Evolutionary conservation across 2,329 filamentous ascomycete species (phyloP), one percentile per base, ranked within the genome.

Genomic region (Tolypocladium cylindrosporum): DNA sequence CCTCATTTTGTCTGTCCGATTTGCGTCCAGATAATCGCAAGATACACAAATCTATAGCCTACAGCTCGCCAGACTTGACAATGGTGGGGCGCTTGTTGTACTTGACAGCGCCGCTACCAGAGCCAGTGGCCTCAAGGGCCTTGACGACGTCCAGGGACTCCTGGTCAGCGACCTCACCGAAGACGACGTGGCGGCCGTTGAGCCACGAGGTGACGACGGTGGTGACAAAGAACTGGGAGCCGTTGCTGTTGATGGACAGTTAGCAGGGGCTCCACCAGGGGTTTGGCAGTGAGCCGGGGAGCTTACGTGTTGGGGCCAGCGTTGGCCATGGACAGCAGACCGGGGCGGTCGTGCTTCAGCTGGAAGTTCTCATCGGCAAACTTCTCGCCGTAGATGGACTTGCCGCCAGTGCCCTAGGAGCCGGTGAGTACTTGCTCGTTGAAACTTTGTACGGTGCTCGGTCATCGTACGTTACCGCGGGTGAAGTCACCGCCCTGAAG

Each of bases 161-260:
- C 1, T 72, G 60, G 62, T 81, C 78, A 59, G 77, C 77, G 53
- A 92, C 88, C 78, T 89, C 80, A 72, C 90, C 90, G 77, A 92
- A 92, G 72, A 91, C 89, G 75, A 91, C 88, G 81, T 94, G 90
- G 74, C 88, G 88, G 71, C 84, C 84, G 73, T 94, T 83, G 66
- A 94, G 81, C 82, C 96, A 96, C 58, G 87, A 86, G 61, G 94
- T 97, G 60, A 86, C 82, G 55, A 96, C 91, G 58, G 93, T 97
- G 69, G 93, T 97, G 72, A 97, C 79, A 82, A 97, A 97, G 83
- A 97, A 97, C 77, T 97, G 93, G 55, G 90, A 96, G 69, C 94
- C 94, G 79, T 99, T 99, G 75, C 94, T 96, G 62, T 76, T 36
- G 36, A 77, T 13, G 77, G 78, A 21, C 78, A 36, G 55, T 67